These are phyloP conservation scores for Saprolegnia parasitica DNA, from an alignment of 352 stramenopile species.

Conservation along the genomic window DNA sequence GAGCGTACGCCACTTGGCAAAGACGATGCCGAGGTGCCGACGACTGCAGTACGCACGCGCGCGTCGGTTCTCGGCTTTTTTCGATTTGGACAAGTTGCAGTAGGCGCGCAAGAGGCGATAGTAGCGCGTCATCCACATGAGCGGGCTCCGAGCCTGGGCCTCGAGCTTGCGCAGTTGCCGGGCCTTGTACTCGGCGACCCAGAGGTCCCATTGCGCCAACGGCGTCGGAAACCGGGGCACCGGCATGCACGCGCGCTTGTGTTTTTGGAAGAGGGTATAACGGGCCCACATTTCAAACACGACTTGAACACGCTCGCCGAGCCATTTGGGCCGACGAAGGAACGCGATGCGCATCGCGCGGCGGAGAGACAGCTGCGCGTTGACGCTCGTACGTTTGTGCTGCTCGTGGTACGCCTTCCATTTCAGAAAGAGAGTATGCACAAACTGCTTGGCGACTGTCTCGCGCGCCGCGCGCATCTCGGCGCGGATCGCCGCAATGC, in stretches of 20 bases:
- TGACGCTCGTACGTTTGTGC: constrained; percentile 45
- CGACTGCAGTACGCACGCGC: constrained; percentile 7
- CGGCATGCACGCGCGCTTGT: constrained; percentile 43
- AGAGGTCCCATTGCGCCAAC: constrained; percentile 64
- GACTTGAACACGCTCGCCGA: constrained; percentile 51
- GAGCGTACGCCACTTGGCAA: constrained; percentile 11
- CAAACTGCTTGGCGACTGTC: constrained; percentile 57
- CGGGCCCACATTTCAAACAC: constrained; percentile 68
- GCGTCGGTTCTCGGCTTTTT: not conserved
- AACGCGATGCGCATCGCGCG: constrained; percentile 60
- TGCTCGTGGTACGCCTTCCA: constrained; percentile 56
- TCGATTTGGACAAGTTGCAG: not conserved
- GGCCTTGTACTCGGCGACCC: constrained; percentile 71
- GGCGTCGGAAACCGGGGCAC: constrained; percentile 42
- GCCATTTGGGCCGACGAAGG: constrained; percentile 46
- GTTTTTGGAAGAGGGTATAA: constrained; percentile 50
- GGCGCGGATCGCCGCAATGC: constrained; percentile 36
- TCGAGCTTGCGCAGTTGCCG: constrained; percentile 70
- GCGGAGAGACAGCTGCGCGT: constrained; percentile 71
- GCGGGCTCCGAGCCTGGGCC: constrained; percentile 45
- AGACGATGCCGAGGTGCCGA: not conserved
- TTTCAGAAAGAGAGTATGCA: constrained; percentile 54
- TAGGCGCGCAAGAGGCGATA: constrained; percentile 37
- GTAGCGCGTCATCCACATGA: constrained; percentile 44
- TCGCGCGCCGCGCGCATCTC: constrained; percentile 40